Base-by-base conservation (phyloP, 345 rosid genomes). In the Clausena lansium region DNA sequence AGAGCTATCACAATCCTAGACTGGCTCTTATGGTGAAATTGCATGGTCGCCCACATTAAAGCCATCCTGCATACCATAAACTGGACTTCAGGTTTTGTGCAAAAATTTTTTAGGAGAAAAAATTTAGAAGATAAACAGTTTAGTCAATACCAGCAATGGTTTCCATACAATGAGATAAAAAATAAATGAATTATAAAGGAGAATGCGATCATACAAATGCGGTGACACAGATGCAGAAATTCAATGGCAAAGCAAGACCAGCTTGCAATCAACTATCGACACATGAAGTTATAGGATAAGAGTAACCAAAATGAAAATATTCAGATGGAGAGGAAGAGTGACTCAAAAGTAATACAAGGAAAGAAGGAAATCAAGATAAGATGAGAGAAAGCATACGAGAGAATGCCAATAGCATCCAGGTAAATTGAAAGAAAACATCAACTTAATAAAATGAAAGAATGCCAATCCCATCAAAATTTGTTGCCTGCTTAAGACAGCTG, bases 1-100 rank as follows among this genome's bases (percentile, higher is more conserved):
- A 94, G 75, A 27, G 80, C 71, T 50, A 27, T 57, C 58, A 81
- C 93, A 71, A 83, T 83, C 78, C 58, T 85, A 1, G 55, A 84
- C 84, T 96, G 99, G 76, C 62, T 81, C 61, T 90, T 88, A 45
- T 94, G 97, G 66, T 91, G 92, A 73, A 0, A 36, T 79, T 61
- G 88, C 98, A 96, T 94, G 79, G 85, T 74, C 6, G 79, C 92
- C 99, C 99, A 96, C 99, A 94, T 96, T 36, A 57, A 83, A 0
- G 89, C 91, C 99, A 96, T 92, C 85, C 99, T 96, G 84, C 81
- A 86, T 81, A 71, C 25, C 67, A 61, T 5, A n/a, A 30, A 70
- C 25, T 50, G 68, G 54, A 20, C 24, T 41, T 59, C 27, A 36
- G 8, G 0, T 33, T 9, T 58, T 41, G 28, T 3, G 9, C 60